Evolutionary conservation across 768 basidiomycete genomes (phyloP).

Genomic region (Kwoniella bestiolae): DNA sequence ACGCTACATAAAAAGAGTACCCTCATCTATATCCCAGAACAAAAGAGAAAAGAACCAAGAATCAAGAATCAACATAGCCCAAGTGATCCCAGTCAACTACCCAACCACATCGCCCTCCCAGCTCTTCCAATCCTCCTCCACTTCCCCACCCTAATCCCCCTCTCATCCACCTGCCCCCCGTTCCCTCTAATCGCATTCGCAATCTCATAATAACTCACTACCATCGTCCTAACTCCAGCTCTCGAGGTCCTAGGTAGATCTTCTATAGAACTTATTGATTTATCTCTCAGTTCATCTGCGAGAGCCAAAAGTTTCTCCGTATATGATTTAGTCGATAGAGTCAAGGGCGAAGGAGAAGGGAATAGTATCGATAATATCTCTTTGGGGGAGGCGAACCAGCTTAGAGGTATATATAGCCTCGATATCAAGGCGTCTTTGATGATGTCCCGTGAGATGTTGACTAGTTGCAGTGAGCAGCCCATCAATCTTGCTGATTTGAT

Average conservation of each 20-base stretch:
- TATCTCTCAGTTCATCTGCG: conserved; percentile 43
- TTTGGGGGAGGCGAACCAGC: conserved; percentile 29
- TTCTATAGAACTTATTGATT: conserved; percentile 37
- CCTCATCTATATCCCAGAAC: no score
- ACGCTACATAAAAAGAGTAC: no score
- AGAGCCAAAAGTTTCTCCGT: conserved; percentile 43
- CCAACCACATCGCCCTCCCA: conserved; percentile 41
- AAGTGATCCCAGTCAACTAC: background rate
- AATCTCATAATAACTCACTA: conserved; percentile 57
- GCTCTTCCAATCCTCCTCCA: conserved; percentile 36
- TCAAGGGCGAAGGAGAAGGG: background rate
- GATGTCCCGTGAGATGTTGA: conserved; percentile 59
- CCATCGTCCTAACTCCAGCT: conserved; percentile 56
- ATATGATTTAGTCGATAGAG: conserved; percentile 30
- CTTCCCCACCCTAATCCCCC: conserved; percentile 44
- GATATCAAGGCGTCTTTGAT: conserved; percentile 53
- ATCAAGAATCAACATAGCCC: background rate
- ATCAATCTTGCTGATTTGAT: conserved; percentile 49
- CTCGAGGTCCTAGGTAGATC: conserved; percentile 46
- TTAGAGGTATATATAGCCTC: conserved; percentile 56
- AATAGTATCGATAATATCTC: background rate
- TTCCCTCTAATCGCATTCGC: conserved; percentile 44
- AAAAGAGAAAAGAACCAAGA: no score
- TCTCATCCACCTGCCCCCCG: conserved; percentile 33
- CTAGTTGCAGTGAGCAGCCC: conserved; percentile 59